These are phyloP conservation scores for Trichoderma afroharzianum DNA, from an alignment of 2,329 filamentous ascomycete genomes.

Conservation along the genomic window DNA sequence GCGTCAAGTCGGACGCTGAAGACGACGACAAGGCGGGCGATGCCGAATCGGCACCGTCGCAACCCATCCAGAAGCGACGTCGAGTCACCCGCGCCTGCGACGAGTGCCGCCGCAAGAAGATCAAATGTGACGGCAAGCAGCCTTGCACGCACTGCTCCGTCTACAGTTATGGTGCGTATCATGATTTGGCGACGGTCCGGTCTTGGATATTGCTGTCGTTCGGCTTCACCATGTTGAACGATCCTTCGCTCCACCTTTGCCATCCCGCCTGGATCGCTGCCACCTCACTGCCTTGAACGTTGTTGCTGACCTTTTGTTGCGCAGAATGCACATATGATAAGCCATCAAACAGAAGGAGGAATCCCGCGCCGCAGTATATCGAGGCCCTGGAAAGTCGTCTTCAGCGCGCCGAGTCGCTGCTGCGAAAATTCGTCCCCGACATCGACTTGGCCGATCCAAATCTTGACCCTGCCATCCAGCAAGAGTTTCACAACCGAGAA, in stretches of 20 bases:
- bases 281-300: not conserved
- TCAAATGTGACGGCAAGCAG: constrained; percentile 83
- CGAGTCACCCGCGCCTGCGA: constrained; percentile 79
- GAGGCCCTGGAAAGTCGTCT: constrained; percentile 81
- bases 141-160: constrained; percentile 95
- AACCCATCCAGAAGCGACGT: constrained; percentile 70
- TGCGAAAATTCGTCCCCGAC: constrained; percentile 77
- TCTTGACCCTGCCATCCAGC: constrained; percentile 72
- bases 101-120: constrained; percentile 80
- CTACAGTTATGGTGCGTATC: constrained; percentile 84
- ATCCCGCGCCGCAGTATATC: constrained; percentile 88
- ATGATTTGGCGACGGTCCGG: not conserved
- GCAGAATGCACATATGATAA: constrained; percentile 93
- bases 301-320: not conserved
- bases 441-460: constrained; percentile 81
- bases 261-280: not conserved
- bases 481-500: constrained; percentile 59
- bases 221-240: not conserved
- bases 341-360: constrained; percentile 84
- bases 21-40: constrained; percentile 35
- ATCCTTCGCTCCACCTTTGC: not conserved
- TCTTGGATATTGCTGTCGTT: not conserved
- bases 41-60: constrained; percentile 37
- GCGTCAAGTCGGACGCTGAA: constrained; percentile 42
- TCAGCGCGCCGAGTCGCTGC: constrained; percentile 75